Evolutionary conservation across 2,329 filamentous ascomycete genomes (phyloP).

Genomic region (Aspergillus neotritici): DNA sequence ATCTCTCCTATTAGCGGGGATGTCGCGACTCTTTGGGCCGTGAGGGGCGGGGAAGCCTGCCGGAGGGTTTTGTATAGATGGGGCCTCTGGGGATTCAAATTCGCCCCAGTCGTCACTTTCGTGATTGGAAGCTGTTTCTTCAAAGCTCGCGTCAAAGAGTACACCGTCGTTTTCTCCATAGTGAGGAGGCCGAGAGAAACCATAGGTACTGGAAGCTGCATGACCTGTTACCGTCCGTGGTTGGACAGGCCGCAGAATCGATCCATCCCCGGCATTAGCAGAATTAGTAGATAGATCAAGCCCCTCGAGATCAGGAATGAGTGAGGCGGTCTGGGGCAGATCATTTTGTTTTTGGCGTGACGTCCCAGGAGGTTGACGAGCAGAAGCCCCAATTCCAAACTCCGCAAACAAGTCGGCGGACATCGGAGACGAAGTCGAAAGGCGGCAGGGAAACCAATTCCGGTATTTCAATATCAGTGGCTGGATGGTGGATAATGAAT

Average conservation of each 20-base stretch:
- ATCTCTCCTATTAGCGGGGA: not conserved
- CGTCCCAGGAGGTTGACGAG: constrained; percentile 13
- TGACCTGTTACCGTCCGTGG: constrained; percentile 2
- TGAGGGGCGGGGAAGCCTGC: not conserved
- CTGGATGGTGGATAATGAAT: not conserved
- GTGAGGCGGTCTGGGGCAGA: constrained; percentile 12
- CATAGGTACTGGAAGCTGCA: constrained; percentile 10
- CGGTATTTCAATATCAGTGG: not conserved
- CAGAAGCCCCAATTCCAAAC: constrained; percentile 35
- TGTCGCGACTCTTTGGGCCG: too few species aligned
- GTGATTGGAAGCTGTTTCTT: constrained; percentile 19
- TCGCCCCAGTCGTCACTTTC: constrained; percentile 44
- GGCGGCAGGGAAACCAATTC: not conserved
- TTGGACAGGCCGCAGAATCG: constrained; percentile 1
- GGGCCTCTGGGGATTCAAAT: constrained; percentile 34
- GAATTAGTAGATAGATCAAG: constrained; percentile 11
- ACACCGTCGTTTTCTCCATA: constrained; percentile 43
- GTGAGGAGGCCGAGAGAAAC: constrained; percentile 15
- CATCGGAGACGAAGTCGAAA: constrained; percentile 33
- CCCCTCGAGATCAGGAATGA: constrained; percentile 20
- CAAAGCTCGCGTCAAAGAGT: constrained; percentile 56
- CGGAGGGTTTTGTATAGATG: constrained; percentile 6
- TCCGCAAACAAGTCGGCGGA: constrained; percentile 51
- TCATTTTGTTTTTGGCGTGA: constrained; percentile 5
- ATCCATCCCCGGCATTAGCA: constrained; percentile 2